Evolutionary conservation across 2,329 filamentous ascomycete species (phyloP).

Genomic region (Aspergillus viridinutans): DNA sequence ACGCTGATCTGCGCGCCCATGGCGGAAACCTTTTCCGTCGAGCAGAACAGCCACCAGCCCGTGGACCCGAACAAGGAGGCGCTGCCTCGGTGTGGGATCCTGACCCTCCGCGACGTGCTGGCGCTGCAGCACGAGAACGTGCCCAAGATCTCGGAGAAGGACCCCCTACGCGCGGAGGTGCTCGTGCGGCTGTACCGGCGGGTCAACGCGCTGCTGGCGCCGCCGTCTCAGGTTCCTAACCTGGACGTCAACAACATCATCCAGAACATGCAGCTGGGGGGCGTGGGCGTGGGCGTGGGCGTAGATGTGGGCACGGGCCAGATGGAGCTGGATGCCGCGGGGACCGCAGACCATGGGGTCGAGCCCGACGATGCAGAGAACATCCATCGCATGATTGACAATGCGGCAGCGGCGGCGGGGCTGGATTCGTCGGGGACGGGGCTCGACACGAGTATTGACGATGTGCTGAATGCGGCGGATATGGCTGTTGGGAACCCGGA

Average conservation of each 20-base stretch:
- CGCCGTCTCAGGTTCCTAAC: conserved; percentile 36
- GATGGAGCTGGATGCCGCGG: conserved; percentile 29
- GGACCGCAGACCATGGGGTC: conserved; percentile 9
- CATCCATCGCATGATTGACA: conserved; percentile 39
- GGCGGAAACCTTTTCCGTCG: conserved; percentile 36
- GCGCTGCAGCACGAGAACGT: conserved; percentile 36
- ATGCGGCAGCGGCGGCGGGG: conserved; percentile 30
- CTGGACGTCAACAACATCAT: conserved; percentile 43
- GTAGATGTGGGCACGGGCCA: conserved; percentile 16
- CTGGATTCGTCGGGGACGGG: conserved; percentile 22
- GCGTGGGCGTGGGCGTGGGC: conserved; percentile 23
- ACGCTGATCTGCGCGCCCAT: conserved; percentile 41
- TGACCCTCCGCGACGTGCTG: conserved; percentile 42
- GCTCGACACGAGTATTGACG: conserved; percentile 39
- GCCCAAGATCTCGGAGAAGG: conserved; percentile 39
- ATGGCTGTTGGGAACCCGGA: conserved; percentile 43
- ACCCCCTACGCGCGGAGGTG: conserved; percentile 41
- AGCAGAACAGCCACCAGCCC: conserved; percentile 34
- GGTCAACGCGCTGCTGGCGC: conserved; percentile 38
- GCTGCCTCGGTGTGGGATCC: conserved; percentile 28
- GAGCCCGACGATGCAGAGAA: conserved; percentile 26
- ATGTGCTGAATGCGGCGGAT: conserved; percentile 41
- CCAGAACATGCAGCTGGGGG: conserved; percentile 37
- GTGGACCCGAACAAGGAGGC: conserved; percentile 31
- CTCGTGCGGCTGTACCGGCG: conserved; percentile 44